Conservation (phyloP, 164 flowering plant species). For the Stephania cephalantha region DNA sequence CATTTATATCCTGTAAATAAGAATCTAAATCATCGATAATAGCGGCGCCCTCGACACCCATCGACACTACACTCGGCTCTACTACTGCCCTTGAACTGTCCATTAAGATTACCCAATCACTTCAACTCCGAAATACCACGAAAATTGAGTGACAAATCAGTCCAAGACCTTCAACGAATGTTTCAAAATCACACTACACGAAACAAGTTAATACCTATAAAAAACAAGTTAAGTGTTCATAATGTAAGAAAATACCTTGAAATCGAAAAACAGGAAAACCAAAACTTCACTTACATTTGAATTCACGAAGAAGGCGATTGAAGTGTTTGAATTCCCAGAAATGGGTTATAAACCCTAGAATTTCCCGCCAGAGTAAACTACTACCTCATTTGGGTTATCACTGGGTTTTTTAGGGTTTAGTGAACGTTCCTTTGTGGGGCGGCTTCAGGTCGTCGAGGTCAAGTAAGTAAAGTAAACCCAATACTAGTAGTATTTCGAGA, state of each 20-base stretch:
- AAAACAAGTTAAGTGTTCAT: too few relatives aligned
- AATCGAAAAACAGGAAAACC: background rate
- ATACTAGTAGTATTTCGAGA: too few relatives aligned
- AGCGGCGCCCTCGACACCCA: slow-evolving; percentile 17
- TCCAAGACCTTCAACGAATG: background rate
- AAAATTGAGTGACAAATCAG: background rate
- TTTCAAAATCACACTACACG: background rate
- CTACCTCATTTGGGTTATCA: background rate
- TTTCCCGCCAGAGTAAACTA: slow-evolving; percentile 7
- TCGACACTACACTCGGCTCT: slow-evolving; percentile 14
- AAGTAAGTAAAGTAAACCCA: too few relatives aligned
- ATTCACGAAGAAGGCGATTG: background rate
- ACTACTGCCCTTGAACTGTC: slow-evolving; percentile 3
- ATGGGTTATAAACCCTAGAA: background rate
- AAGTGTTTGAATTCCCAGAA: background rate
- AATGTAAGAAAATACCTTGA: background rate
- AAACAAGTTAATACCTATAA: background rate
- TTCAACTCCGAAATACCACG: background rate
- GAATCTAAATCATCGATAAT: slow-evolving; percentile 68
- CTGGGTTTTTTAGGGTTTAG: slow-evolving; percentile 7
- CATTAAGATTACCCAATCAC: slow-evolving; percentile 1
- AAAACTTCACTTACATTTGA: background rate
- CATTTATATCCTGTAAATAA: slow-evolving; percentile 56
- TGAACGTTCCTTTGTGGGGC: background rate
- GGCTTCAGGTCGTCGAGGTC: background rate